phyloP scores from a whole-genome alignment of 148 eudicot species.

The Agrostemma githago region DNA sequence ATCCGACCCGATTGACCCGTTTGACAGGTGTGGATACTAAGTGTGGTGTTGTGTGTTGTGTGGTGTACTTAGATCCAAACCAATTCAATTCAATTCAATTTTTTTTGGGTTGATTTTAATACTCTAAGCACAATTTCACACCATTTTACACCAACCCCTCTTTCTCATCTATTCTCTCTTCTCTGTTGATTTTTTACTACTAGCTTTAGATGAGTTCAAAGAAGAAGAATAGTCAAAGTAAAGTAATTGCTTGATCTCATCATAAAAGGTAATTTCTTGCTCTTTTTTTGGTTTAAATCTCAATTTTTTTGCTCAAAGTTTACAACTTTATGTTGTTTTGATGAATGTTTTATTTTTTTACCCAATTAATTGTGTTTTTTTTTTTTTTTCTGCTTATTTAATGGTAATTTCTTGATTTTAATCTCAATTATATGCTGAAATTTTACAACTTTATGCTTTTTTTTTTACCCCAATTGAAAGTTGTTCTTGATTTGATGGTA shows the following conservation, averaged over 20 bases:
- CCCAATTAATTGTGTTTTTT: conserved; percentile 3
- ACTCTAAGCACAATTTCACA: neutral
- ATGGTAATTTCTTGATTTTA: neutral
- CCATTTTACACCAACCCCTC: neutral
- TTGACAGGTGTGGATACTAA: neutral
- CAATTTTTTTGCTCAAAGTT: neutral
- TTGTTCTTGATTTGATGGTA: neutral
- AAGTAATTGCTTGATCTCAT: neutral
- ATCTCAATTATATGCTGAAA: neutral
- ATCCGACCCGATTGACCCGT: too few species aligned
- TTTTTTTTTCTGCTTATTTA: conserved; percentile 9
- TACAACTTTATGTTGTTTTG: neutral
- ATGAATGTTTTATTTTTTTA: conserved; percentile 4
- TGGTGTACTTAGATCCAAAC: conserved; percentile 10
- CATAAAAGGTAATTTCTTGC: neutral
- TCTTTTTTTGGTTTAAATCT: neutral
- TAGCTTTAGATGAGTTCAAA: neutral
- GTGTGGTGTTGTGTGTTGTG: neutral
- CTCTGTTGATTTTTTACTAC: neutral
- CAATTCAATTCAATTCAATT: too few species aligned
- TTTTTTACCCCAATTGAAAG: conserved; percentile 13
- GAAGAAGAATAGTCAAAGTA: conserved; percentile 16
- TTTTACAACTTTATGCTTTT: neutral
- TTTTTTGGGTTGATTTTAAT: neutral
- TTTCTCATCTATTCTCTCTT: too few species aligned